phyloP scores from a whole-genome alignment of 2,329 filamentous ascomycete genomes.

The Plenodomus tracheiphilus region DNA sequence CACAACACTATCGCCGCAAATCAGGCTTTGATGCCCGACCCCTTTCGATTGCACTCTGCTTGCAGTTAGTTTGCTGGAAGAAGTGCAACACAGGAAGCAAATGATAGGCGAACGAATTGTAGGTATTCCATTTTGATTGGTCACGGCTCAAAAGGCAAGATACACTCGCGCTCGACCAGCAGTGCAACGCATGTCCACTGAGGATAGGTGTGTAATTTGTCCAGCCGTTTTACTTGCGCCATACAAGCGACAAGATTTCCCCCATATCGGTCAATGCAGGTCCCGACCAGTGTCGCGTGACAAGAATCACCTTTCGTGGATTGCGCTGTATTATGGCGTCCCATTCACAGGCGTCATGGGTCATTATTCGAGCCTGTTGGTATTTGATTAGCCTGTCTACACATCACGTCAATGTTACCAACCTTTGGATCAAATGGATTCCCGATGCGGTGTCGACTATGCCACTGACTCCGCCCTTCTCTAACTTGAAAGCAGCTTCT shows the following conservation, averaged over 20 bases:
- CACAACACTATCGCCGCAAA: background rate
- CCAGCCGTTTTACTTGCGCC: constrained; percentile 8
- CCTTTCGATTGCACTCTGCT: constrained; percentile 9
- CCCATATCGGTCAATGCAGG: background rate
- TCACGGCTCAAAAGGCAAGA: constrained; percentile 13
- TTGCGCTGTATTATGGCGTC: background rate
- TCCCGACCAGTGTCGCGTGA: background rate
- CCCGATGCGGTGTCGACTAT: constrained; percentile 93
- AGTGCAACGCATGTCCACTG: background rate
- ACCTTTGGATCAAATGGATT: constrained; percentile 95
- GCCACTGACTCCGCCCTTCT: constrained; percentile 82
- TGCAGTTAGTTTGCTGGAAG: constrained; percentile 16
- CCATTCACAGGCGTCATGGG: background rate
- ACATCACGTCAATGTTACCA: constrained; percentile 30
- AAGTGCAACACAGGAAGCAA: constrained; percentile 10
- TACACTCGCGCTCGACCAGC: background rate
- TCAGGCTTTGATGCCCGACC: background rate
- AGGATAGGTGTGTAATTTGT: constrained; percentile 15
- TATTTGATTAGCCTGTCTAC: constrained; percentile 14
- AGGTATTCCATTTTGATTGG: constrained; percentile 10
- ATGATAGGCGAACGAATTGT: background rate
- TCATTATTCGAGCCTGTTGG: constrained; percentile 26
- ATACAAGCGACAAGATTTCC: constrained; percentile 5
- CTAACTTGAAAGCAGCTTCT: constrained; percentile 87
- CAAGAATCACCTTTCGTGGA: background rate